Conservation (phyloP, 805 yeast species). For the Candida xiaguanensis region DNA sequence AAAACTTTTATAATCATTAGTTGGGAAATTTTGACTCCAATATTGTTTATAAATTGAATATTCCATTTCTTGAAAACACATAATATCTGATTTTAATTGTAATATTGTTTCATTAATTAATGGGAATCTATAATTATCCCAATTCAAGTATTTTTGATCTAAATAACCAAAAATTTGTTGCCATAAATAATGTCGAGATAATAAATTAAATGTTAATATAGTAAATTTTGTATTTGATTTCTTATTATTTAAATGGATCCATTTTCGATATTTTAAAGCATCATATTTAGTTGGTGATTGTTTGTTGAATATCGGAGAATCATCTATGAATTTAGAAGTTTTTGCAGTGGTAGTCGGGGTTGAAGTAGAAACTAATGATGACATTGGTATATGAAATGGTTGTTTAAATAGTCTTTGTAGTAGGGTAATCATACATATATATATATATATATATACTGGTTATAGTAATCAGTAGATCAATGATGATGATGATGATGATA, state of each 20-base stretch:
- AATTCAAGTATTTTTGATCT: slow-evolving; percentile 42
- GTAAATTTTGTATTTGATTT: slow-evolving; percentile 12
- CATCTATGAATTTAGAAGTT: background rate
- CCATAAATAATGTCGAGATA: slow-evolving; percentile 60
- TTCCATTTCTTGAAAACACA: slow-evolving; percentile 60
- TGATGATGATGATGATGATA: no score
- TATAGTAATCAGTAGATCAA: background rate
- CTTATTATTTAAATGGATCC: slow-evolving; percentile 15
- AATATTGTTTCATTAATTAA: slow-evolving; percentile 20
- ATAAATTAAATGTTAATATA: slow-evolving; percentile 42
- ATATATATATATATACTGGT: background rate
- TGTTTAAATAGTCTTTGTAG: background rate
- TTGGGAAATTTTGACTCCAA: slow-evolving; percentile 33
- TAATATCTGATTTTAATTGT: slow-evolving; percentile 49
- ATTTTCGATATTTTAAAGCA: slow-evolving; percentile 20
- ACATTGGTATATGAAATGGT: background rate
- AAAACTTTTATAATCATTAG: slow-evolving; percentile 36
- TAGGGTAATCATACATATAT: background rate
- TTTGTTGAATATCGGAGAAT: background rate
- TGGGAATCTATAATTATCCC: slow-evolving; percentile 46
- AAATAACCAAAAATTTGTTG: slow-evolving; percentile 51
- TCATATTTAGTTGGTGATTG: slow-evolving; percentile 14
- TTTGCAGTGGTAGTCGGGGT: background rate
- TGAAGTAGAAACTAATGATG: no score
- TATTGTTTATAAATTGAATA: slow-evolving; percentile 32